Percentiles rank a stretch among this genome's conserved stretches.
Conservation (phyloP, 768 basidiomycete genomes). For the Lentinula aciculospora region DNA sequence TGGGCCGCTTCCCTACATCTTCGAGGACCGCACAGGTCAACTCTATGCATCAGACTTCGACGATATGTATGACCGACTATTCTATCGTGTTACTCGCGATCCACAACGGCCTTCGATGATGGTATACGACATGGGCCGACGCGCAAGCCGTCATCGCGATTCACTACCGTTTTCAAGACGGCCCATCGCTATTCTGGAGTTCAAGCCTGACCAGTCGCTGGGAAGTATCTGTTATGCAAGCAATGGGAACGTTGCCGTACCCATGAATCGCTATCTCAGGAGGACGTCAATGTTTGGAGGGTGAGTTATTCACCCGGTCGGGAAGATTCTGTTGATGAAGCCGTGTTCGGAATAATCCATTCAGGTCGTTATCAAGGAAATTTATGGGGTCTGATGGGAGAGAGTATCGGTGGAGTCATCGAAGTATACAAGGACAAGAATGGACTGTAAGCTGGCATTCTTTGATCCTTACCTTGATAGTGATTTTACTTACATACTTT, state of each 20-base stretch:
- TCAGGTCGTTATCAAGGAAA: slow-evolving; percentile 62
- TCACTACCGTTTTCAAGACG: slow-evolving; percentile 44
- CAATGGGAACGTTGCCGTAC: slow-evolving; percentile 34
- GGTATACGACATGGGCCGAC: slow-evolving; percentile 63
- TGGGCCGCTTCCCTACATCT: slow-evolving; percentile 42
- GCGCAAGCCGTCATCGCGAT: slow-evolving; percentile 56
- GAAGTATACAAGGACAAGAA: slow-evolving; percentile 52
- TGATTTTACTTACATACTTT: not conserved
- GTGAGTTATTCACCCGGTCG: slow-evolving; percentile 32
- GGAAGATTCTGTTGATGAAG: not conserved
- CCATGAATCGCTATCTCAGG: slow-evolving; percentile 60
- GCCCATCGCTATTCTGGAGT: slow-evolving; percentile 57
- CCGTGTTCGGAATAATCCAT: too few relatives aligned
- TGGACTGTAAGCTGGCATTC: slow-evolving; percentile 59
- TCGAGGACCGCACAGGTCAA: slow-evolving; percentile 65
- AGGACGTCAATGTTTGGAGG: slow-evolving; percentile 62
- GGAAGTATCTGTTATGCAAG: slow-evolving; percentile 52
- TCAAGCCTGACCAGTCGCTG: slow-evolving; percentile 48
- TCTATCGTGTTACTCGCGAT: slow-evolving; percentile 53
- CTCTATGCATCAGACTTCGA: slow-evolving; percentile 59
- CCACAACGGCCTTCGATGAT: slow-evolving; percentile 39
- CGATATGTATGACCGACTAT: slow-evolving; percentile 73
- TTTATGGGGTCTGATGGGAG: slow-evolving; percentile 64
- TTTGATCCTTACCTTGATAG: slow-evolving; percentile 5
- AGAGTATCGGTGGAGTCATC: slow-evolving; percentile 67